Evolutionary conservation across 2,329 filamentous ascomycete species (phyloP), one percentile per base, ranked within the genome.

Genomic region (Trichoderma atroviride): DNA sequence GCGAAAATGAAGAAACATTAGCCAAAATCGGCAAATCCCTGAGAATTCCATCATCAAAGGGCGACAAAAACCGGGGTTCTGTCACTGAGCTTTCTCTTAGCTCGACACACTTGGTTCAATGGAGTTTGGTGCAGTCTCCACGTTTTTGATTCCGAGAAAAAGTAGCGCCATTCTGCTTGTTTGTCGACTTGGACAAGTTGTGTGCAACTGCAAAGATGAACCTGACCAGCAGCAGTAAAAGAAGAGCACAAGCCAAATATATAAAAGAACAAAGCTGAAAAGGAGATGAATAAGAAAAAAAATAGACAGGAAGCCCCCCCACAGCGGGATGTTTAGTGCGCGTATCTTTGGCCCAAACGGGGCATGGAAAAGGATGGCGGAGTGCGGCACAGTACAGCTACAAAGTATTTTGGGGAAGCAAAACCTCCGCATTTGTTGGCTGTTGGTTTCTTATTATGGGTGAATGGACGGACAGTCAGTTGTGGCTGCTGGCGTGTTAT

Each of bases 281-380:
- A 66, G 37, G 37, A 50, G 33, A 11, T 43, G 31, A 14, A 2
- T 31, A 43, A 16, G 3, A 33, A 33, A 5, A 35, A 10, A 37
- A 31, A 35, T 19, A 43, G 40, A n/a, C 16, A 43, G 19, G 19
- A 19, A 43, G 19, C 16, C 40, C 62, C 62, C 24, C 64, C 64
- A 67, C 64, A 59, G 64, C 55, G 53, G 64, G 22, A 35, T 22
- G 16, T 33, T 61, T 43, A n/a, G 56, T 33, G 57, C 56, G 65
- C 65, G 65, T 68, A 68, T 68, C 65, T 68, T 68, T 68, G 57
- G 56, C 65, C 65, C 65, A 61, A 68, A 60, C 47, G 22, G 65
- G 65, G 7, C 16, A 68, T 55, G 40, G 55, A 40, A 40, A 47
- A 43, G 40, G 24, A 37, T 50, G 11, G 47, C 47, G 47, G 40